These are phyloP conservation scores for Galerina marginata DNA, from an alignment of 768 basidiomycete genomes.

Conservation along the genomic window DNA sequence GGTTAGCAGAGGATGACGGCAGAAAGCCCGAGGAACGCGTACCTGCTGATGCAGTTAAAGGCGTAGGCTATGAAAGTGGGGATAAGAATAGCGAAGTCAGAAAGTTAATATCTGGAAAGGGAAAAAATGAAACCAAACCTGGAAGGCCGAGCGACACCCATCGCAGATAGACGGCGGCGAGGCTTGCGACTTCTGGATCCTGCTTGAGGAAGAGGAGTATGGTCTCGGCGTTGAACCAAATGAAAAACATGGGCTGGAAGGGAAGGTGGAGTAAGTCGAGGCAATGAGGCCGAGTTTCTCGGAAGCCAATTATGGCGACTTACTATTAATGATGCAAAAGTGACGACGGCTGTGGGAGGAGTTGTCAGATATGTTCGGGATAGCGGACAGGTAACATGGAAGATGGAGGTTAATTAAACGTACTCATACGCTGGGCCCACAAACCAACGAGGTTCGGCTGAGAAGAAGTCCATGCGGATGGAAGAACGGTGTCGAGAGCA, in stretches of 20 bases:
- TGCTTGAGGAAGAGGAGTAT: constrained; percentile 79
- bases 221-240: constrained; percentile 86
- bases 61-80: constrained; percentile 41
- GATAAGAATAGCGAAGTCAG: constrained; percentile 4
- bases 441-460: constrained; percentile 86
- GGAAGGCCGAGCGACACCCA: constrained; percentile 83
- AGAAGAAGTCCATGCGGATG: constrained; percentile 92
- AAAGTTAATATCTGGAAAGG: neutral
- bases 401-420: constrained; percentile 29
- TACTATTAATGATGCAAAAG: constrained; percentile 63
- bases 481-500: constrained; percentile 91
- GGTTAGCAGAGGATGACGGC: neutral
- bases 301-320: constrained; percentile 30
- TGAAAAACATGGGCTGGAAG: constrained; percentile 54
- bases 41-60: constrained; percentile 55
- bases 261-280: constrained; percentile 32
- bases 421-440: constrained; percentile 90
- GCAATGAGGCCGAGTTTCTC: neutral
- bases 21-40: constrained; percentile 2
- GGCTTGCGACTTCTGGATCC: constrained; percentile 82
- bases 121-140: constrained; percentile 36
- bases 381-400: neutral
- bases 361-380: neutral
- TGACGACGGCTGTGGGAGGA: constrained; percentile 58
- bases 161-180: constrained; percentile 78